Evolutionary conservation across 208 protist genomes (phyloP).

Genomic region (Trypanosoma vivax): DNA sequence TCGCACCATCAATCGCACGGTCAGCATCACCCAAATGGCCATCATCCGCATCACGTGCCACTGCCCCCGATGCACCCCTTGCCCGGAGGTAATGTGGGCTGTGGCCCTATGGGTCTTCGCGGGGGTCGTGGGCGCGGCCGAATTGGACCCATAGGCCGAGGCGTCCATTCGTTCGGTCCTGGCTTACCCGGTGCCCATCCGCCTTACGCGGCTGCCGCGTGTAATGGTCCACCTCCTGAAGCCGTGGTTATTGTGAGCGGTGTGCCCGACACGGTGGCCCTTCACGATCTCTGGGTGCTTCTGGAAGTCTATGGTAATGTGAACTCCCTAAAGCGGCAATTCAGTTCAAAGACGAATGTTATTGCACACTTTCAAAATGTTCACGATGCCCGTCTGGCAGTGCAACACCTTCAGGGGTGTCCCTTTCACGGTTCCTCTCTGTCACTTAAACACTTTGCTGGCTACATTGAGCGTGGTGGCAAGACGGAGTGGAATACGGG

Average conservation of each 20-base stretch:
- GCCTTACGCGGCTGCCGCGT: neutral
- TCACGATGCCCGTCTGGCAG: constrained; percentile 51
- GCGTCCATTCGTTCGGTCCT: constrained; percentile 3
- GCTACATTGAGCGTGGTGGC: constrained; percentile 56
- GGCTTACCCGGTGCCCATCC: constrained; percentile 2
- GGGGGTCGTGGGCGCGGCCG: constrained; percentile 19
- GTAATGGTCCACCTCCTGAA: constrained; percentile 15
- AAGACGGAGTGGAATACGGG: constrained; percentile 71
- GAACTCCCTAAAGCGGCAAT: constrained; percentile 73
- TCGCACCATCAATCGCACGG: constrained; percentile 12
- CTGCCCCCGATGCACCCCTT: constrained; percentile 4
- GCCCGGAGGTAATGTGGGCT: constrained; percentile 17
- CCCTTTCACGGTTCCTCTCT: constrained; percentile 58
- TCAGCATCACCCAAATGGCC: neutral
- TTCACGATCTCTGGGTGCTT: constrained; percentile 81
- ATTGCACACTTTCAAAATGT: constrained; percentile 77
- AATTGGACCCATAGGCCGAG: constrained; percentile 18
- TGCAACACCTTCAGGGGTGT: constrained; percentile 68
- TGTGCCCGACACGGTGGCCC: constrained; percentile 50
- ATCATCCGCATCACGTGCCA: constrained; percentile 1
- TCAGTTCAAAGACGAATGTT: constrained; percentile 61
- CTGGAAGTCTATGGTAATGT: constrained; percentile 89
- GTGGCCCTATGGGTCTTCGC: constrained; percentile 16
- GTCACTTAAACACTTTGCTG: constrained; percentile 60
- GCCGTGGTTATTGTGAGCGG: constrained; percentile 60